Conservation (phyloP, 2,329 filamentous ascomycete genomes). For the Nannizziopsis arthrosporioides region DNA sequence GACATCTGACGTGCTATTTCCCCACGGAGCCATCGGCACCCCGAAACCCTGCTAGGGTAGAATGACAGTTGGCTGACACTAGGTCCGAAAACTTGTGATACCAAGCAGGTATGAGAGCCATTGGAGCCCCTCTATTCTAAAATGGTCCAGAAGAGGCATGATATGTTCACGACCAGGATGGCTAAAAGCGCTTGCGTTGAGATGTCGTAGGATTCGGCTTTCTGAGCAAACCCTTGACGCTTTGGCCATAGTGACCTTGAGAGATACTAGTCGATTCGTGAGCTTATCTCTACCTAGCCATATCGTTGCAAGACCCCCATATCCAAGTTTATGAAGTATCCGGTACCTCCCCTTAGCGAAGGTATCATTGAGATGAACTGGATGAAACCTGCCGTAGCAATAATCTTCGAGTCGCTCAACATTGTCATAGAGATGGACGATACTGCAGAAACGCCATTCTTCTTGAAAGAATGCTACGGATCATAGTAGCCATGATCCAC, state of each 20-base stretch:
- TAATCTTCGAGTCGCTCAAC: slow-evolving; percentile 14
- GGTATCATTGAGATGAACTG: slow-evolving; percentile 23
- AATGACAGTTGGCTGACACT: slow-evolving; percentile 7
- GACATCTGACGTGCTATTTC: neutral
- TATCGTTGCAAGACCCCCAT: slow-evolving; percentile 28
- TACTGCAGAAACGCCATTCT: too few species aligned
- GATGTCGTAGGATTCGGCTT: neutral
- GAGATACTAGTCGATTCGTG: slow-evolving; percentile 1
- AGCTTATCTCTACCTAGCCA: slow-evolving; percentile 26
- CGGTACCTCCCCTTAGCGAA: slow-evolving; percentile 25
- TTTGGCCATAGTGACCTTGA: neutral
- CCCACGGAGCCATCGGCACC: neutral
- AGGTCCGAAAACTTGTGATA: slow-evolving; percentile 8
- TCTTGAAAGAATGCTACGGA: too few species aligned
- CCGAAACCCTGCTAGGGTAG: neutral
- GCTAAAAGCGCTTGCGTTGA: neutral
- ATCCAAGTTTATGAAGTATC: slow-evolving; percentile 30
- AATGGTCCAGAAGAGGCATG: slow-evolving; percentile 29
- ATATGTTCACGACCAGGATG: slow-evolving; percentile 18
- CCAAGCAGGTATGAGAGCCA: slow-evolving; percentile 35
- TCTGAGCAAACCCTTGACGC: neutral
- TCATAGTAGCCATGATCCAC: too few species aligned
- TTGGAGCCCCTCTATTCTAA: slow-evolving; percentile 35
- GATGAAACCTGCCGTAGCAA: slow-evolving; percentile 25
- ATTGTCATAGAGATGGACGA: too few species aligned